Evolutionary conservation across 1,284 basidiomycete genomes (phyloP).

Genomic region (Cerrena zonata): DNA sequence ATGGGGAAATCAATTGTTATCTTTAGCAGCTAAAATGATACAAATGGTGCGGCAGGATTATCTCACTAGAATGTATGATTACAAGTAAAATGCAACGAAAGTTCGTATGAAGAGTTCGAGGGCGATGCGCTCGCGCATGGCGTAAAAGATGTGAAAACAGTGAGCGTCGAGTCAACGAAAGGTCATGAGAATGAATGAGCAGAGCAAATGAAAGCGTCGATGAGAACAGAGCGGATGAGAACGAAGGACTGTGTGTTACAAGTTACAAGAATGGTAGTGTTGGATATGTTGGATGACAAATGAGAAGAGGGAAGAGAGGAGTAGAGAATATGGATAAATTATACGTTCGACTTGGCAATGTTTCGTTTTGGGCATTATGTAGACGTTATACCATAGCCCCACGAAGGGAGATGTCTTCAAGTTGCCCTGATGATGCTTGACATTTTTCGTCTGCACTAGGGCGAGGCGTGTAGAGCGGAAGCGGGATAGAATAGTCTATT

Average conservation of each 20-base stretch:
- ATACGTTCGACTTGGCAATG: too few species aligned
- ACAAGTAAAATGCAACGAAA: not conserved
- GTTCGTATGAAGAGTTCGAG: not conserved
- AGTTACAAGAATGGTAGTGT: not conserved
- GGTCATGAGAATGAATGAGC: not conserved
- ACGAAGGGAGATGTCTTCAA: not conserved
- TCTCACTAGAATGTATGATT: not conserved
- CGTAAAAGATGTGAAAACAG: not conserved
- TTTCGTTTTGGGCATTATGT: too few species aligned
- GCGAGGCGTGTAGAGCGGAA: constrained; percentile 55
- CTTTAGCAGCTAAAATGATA: constrained; percentile 1
- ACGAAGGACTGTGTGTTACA: constrained; percentile 3
- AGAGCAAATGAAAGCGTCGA: not conserved
- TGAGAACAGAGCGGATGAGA: constrained; percentile 1
- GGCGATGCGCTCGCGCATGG: constrained; percentile 4
- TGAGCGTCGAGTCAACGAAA: not conserved
- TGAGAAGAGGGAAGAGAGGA: not conserved
- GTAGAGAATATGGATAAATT: too few species aligned
- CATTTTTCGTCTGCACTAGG: constrained; percentile 1
- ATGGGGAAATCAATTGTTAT: not conserved
- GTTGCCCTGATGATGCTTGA: not conserved
- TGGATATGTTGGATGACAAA: not conserved
- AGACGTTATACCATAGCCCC: not conserved
- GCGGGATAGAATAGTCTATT: constrained; percentile 58
- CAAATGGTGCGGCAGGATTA: not conserved